These are phyloP conservation scores for Groenewaldozyma auringiensis DNA, from an alignment of 1,139 yeast species.

Conservation along the genomic window DNA sequence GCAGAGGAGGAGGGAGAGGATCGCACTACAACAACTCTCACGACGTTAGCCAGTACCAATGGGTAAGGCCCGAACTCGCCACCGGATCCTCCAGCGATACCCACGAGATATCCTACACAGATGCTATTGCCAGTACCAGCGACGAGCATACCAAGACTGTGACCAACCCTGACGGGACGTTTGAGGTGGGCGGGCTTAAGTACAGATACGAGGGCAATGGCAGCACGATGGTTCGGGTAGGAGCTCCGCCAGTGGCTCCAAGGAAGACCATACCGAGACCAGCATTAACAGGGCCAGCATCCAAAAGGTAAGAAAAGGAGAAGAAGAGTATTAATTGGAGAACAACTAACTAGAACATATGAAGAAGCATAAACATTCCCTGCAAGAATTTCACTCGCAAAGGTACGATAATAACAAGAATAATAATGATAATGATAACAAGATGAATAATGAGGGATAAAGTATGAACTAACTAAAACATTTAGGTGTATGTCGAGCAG, in stretches of 20 bases:
- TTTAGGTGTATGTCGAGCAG: conserved; percentile 47
- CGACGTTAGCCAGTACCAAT: not conserved
- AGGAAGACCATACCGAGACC: too few relatives aligned
- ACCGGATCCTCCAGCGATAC: not conserved
- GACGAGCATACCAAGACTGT: conserved; percentile 1
- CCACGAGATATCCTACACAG: not conserved
- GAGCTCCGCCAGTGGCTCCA: conserved; percentile 1
- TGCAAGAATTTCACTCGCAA: conserved; percentile 31
- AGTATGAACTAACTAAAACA: too few relatives aligned
- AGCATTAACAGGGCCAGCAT: conserved; percentile 10
- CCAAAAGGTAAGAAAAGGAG: conserved; percentile 1
- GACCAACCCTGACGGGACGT: conserved; percentile 9
- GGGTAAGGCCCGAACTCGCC: not conserved
- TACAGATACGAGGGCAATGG: conserved; percentile 20
- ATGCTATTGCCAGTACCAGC: not conserved
- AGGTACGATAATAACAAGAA: conserved; percentile 23
- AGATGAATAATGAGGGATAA: too few relatives aligned
- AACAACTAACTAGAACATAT: conserved; percentile 5
- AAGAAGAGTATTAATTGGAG: not conserved
- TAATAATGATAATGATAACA: too few relatives aligned
- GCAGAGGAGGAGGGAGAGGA: conserved; percentile 7
- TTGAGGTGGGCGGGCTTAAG: conserved; percentile 22
- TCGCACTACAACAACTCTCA: not conserved
- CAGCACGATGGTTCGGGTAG: conserved; percentile 19
- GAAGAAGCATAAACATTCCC: conserved; percentile 11